These are phyloP conservation scores for Candida tunisiensis DNA, from an alignment of 1,139 yeast species.

Conservation along the genomic window DNA sequence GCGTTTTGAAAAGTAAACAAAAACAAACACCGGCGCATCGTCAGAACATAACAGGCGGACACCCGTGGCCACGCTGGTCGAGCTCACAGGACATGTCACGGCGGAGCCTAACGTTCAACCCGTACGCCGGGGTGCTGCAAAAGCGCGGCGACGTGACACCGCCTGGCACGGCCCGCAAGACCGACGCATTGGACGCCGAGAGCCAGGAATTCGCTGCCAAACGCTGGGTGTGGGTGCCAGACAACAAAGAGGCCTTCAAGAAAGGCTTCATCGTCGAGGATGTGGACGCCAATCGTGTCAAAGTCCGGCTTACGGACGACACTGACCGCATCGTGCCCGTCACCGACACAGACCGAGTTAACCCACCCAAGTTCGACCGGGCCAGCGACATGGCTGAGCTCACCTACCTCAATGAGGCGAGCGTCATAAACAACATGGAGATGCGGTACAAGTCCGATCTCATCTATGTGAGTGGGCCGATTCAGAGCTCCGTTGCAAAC, in stretches of 20 bases:
- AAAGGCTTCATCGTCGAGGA: constrained; percentile 51
- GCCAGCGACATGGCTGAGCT: constrained; percentile 93
- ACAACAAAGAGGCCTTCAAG: constrained; percentile 41
- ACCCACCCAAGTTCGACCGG: constrained; percentile 84
- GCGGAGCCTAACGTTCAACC: too few relatives aligned
- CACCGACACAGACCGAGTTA: constrained; percentile 38
- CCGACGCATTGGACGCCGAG: constrained; percentile 28
- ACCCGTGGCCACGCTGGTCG: too few relatives aligned
- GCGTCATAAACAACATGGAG: constrained; percentile 70
- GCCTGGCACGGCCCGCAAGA: background rate
- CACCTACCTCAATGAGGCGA: constrained; percentile 88
- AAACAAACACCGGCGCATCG: too few relatives aligned
- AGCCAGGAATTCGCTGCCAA: constrained; percentile 37
- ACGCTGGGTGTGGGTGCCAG: constrained; percentile 76
- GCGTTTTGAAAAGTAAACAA: too few relatives aligned
- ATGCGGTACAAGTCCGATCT: constrained; percentile 61
- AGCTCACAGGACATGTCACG: too few relatives aligned
- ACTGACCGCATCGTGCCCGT: constrained; percentile 28
- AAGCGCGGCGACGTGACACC: too few relatives aligned
- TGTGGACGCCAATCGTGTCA: constrained; percentile 32
- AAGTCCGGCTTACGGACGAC: constrained; percentile 36
- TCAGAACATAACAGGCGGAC: too few relatives aligned
- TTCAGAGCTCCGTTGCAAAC: too few relatives aligned
- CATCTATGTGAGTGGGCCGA: too few relatives aligned
- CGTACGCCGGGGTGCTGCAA: too few relatives aligned